Evolutionary conservation across 768 basidiomycete genomes (phyloP).

Genomic region (Leccinum boreale): DNA sequence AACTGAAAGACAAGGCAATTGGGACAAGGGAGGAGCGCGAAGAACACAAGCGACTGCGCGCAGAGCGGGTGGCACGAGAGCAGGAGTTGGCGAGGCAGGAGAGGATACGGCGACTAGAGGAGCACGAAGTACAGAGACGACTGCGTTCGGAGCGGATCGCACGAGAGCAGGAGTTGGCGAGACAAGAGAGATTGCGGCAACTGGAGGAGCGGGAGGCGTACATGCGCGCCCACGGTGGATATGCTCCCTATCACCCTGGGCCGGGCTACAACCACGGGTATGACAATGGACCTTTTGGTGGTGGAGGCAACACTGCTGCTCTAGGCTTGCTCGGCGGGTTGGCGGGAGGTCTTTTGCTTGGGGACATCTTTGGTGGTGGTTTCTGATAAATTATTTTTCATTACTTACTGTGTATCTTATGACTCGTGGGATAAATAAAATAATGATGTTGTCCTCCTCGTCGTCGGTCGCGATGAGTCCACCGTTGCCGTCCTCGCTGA

Average conservation of each 20-base stretch:
- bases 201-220: constrained; percentile 33
- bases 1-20: constrained; percentile 60
- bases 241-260: constrained; percentile 26
- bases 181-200: constrained; percentile 18
- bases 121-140: constrained; percentile 33
- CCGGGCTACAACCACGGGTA: constrained; percentile 11
- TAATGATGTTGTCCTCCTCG: not conserved
- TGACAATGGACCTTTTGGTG: not conserved
- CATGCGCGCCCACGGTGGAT: constrained; percentile 32
- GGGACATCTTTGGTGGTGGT: constrained; percentile 42
- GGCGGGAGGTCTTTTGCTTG: constrained; percentile 49
- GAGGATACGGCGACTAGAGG: constrained; percentile 18
- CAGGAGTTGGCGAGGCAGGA: constrained; percentile 18
- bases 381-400: constrained; percentile 22
- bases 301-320: constrained; percentile 7
- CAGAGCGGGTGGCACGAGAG: constrained; percentile 26
- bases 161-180: constrained; percentile 19
- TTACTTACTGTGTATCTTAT: not conserved
- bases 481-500: constrained; percentile 66
- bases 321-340: constrained; percentile 39
- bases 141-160: constrained; percentile 31
- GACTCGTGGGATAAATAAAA: constrained; percentile 5
- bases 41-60: constrained; percentile 34
- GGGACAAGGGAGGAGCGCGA: constrained; percentile 66
- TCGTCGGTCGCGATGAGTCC: constrained; percentile 40